These are phyloP conservation scores for Aspergillus pseudoglaucus DNA, from an alignment of 2,329 filamentous ascomycete species.

Conservation along the genomic window DNA sequence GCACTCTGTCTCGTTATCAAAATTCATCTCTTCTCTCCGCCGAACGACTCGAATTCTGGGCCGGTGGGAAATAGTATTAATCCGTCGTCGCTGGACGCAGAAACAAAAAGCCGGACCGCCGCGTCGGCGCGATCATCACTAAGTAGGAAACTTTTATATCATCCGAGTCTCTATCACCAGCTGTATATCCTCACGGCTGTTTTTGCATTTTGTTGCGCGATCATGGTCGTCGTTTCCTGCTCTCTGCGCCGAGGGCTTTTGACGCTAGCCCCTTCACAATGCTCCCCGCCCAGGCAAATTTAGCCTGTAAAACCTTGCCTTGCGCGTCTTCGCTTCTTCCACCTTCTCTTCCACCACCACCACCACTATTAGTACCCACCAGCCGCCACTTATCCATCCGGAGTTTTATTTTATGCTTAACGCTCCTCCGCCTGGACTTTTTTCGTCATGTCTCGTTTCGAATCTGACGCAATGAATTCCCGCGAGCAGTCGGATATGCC, in stretches of 20 bases:
- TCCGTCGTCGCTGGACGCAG: slow-evolving; percentile 35
- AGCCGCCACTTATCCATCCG: slow-evolving; percentile 15
- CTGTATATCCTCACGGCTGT: slow-evolving; percentile 7
- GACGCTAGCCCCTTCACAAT: slow-evolving; percentile 32
- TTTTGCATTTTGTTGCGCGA: slow-evolving; percentile 16
- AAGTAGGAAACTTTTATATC: slow-evolving; percentile 23
- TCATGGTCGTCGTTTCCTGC: slow-evolving; percentile 27
- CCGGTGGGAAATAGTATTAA: slow-evolving; percentile 35
- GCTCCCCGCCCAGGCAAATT: slow-evolving; percentile 27
- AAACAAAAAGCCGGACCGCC: slow-evolving; percentile 37
- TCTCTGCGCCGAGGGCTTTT: slow-evolving; percentile 23
- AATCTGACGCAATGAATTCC: slow-evolving; percentile 29
- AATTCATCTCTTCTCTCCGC: background rate
- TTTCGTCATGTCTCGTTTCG: slow-evolving; percentile 5
- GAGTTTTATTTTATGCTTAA: slow-evolving; percentile 24
- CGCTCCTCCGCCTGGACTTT: slow-evolving; percentile 12
- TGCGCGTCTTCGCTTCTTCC: slow-evolving; percentile 23
- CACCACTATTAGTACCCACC: background rate
- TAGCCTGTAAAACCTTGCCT: slow-evolving; percentile 33
- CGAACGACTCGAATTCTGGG: background rate
- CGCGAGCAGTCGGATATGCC: slow-evolving; percentile 39
- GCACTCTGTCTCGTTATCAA: background rate
- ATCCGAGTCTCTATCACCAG: slow-evolving; percentile 10
- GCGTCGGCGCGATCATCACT: slow-evolving; percentile 27
- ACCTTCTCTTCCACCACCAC: slow-evolving; percentile 13